These are phyloP conservation scores for Pezicula neosporulosa DNA, from an alignment of 2,329 filamentous ascomycete species.

Conservation along the genomic window DNA sequence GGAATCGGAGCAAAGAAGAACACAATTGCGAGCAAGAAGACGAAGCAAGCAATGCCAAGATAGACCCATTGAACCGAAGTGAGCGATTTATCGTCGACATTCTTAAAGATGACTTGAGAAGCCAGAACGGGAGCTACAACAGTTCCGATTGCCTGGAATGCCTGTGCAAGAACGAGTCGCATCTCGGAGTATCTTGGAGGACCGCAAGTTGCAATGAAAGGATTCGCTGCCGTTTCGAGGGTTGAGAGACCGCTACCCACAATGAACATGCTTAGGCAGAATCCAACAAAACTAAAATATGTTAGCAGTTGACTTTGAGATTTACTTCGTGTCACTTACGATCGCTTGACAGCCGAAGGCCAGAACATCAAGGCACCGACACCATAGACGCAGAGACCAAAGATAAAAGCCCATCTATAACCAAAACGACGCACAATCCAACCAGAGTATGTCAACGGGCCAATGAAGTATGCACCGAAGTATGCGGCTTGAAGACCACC, in stretches of 20 bases:
- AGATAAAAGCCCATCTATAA: slow-evolving; percentile 76
- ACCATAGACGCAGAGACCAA: slow-evolving; percentile 71
- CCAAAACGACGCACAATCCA: slow-evolving; percentile 68
- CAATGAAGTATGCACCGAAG: slow-evolving; percentile 69
- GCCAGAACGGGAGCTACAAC: slow-evolving; percentile 71
- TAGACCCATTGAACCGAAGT: slow-evolving; percentile 82
- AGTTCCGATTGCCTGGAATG: slow-evolving; percentile 69
- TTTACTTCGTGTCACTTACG: too few relatives aligned
- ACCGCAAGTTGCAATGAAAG: slow-evolving; percentile 68
- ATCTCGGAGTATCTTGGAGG: slow-evolving; percentile 71
- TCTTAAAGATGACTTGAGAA: slow-evolving; percentile 65
- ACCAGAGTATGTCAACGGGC: slow-evolving; percentile 62
- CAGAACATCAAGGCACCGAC: slow-evolving; percentile 78
- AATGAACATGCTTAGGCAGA: slow-evolving; percentile 47
- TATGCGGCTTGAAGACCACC: slow-evolving; percentile 69
- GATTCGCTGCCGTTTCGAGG: slow-evolving; percentile 77
- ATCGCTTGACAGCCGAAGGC: slow-evolving; percentile 61
- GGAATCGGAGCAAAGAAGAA: slow-evolving; percentile 66
- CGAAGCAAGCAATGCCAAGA: slow-evolving; percentile 71
- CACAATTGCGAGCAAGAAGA: slow-evolving; percentile 63
- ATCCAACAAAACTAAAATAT: slow-evolving; percentile 19
- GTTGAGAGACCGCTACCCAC: slow-evolving; percentile 73
- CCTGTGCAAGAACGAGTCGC: slow-evolving; percentile 71
- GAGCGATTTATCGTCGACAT: slow-evolving; percentile 44
- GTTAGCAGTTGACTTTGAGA: too few relatives aligned